Conservation (phyloP, 1,284 basidiomycete species). For the Erythrobasidium hasegawianum region DNA sequence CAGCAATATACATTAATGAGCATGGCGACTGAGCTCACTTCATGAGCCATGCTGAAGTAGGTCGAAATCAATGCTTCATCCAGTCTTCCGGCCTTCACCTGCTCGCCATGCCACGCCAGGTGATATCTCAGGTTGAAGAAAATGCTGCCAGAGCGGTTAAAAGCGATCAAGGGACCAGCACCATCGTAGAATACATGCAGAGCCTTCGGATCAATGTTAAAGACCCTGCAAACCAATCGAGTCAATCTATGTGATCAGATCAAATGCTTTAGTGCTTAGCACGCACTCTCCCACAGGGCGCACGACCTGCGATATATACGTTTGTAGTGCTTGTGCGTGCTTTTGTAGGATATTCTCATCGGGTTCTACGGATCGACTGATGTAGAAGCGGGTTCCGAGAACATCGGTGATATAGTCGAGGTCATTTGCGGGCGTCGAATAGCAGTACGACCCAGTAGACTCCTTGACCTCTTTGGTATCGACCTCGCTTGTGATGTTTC, state of each 20-base stretch:
- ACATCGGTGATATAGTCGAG: conserved; percentile 50
- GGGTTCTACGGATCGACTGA: conserved; percentile 42
- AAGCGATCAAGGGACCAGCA: conserved; percentile 79
- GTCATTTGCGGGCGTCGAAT: conserved; percentile 46
- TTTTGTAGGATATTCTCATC: conserved; percentile 44
- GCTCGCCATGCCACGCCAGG: conserved; percentile 76
- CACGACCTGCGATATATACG: conserved; percentile 48
- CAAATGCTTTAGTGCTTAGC: no score
- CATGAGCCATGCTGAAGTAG: conserved; percentile 89
- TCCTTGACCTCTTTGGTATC: conserved; percentile 49
- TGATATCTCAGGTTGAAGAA: conserved; percentile 87
- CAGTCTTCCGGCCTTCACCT: conserved; percentile 60
- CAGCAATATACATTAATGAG: neutral
- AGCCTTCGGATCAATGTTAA: conserved; percentile 55
- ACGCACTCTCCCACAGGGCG: conserved; percentile 42
- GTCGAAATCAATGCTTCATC: conserved; percentile 74
- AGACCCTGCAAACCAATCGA: conserved; percentile 43
- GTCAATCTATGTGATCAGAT: no score
- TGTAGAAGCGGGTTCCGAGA: conserved; percentile 49
- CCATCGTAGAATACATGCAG: conserved; percentile 84
- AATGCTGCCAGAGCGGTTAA: conserved; percentile 83
- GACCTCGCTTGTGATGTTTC: conserved; percentile 47
- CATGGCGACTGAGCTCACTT: conserved; percentile 54
- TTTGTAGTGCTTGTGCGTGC: conserved; percentile 46
- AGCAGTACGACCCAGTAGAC: conserved; percentile 49